These are phyloP conservation scores for Poa pratensis DNA, from an alignment of 176 grass and related monocot species.

Conservation along the genomic window DNA sequence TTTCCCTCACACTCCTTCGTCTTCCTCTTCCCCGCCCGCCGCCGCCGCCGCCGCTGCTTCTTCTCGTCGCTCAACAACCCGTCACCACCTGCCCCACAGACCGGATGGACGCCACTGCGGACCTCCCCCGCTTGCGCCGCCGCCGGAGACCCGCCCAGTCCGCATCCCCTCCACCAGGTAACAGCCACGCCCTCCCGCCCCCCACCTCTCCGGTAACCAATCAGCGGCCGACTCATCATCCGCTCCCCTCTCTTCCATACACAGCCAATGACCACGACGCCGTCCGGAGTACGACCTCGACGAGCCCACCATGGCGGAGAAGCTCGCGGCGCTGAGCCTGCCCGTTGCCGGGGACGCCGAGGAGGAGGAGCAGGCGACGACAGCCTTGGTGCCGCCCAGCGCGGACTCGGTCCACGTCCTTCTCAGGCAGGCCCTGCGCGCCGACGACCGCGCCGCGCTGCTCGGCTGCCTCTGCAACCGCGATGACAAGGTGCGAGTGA, in stretches of 20 bases:
- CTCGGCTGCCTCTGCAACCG: neutral
- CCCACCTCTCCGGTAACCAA: neutral
- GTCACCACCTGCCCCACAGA: neutral
- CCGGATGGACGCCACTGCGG: neutral
- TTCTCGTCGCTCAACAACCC: neutral
- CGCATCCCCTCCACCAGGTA: neutral
- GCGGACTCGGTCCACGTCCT: neutral
- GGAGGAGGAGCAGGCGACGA: neutral
- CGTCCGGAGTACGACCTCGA: neutral
- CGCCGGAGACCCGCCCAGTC: neutral
- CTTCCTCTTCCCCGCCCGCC: neutral
- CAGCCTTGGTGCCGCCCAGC: conserved; percentile 4
- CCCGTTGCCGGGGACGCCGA: neutral
- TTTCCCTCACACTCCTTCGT: neutral
- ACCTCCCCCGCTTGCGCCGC: neutral
- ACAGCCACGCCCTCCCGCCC: neutral
- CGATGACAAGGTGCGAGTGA: neutral
- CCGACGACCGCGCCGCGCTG: conserved; percentile 26
- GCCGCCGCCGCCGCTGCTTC: neutral
- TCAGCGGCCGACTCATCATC: no score
- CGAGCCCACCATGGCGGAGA: conserved; percentile 21
- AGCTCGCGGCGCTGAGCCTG: conserved; percentile 1
- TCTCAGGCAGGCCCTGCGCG: conserved; percentile 3
- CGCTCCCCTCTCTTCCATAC: neutral
- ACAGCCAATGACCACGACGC: neutral